Conservation (phyloP, 768 basidiomycete species). For the Cyclocybe aegerita region DNA sequence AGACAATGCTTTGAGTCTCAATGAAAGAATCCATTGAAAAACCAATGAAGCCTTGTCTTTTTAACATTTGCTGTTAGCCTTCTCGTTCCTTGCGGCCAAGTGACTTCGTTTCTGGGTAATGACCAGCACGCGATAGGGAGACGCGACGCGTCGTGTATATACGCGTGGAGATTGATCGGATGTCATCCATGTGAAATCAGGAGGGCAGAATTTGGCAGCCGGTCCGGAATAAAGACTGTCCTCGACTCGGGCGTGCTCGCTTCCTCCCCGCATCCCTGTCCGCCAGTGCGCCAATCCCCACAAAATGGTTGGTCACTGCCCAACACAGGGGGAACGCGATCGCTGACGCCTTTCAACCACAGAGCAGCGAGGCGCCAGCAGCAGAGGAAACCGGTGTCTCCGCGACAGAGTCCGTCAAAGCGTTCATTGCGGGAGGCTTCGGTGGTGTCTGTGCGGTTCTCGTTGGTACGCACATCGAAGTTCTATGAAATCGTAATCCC, state of each 20-base stretch:
- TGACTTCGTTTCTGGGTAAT: too few relatives aligned
- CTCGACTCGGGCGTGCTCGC: neutral
- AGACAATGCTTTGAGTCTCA: too few relatives aligned
- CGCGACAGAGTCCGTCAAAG: constrained; percentile 59
- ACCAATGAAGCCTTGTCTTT: too few relatives aligned
- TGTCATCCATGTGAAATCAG: constrained; percentile 19
- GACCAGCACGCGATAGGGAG: too few relatives aligned
- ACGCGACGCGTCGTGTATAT: neutral
- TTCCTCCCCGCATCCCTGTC: neutral
- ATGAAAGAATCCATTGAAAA: too few relatives aligned
- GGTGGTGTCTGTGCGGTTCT: constrained; percentile 88
- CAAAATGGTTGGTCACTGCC: constrained; percentile 16
- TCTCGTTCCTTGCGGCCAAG: too few relatives aligned
- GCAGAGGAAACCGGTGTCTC: constrained; percentile 37
- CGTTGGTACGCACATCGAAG: constrained; percentile 61
- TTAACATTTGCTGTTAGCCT: too few relatives aligned
- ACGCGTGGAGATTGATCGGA: constrained; percentile 21
- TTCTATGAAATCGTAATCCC: constrained; percentile 1
- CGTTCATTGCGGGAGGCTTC: constrained; percentile 92
- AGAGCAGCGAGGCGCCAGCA: constrained; percentile 37
- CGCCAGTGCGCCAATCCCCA: neutral
- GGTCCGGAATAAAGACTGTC: constrained; percentile 2
- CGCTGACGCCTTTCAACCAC: constrained; percentile 2
- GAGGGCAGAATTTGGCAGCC: neutral
- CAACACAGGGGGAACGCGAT: neutral